Base-by-base conservation (phyloP, 192 early-diverging fungal species). In the Coemansia furcata region DNA sequence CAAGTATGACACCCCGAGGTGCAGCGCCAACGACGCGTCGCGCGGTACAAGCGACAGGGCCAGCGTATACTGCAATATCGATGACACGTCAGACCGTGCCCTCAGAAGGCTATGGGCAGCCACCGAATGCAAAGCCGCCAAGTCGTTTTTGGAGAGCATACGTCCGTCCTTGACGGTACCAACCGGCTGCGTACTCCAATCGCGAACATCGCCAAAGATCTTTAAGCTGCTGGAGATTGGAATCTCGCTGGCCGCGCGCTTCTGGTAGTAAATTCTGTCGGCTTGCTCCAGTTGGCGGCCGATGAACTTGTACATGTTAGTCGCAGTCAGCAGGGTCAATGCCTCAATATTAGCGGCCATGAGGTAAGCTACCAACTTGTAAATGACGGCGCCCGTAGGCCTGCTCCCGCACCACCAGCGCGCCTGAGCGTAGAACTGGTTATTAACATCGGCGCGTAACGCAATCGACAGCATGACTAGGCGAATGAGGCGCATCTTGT, bases 401-500 rank as follows among this genome's bases (percentile, higher is more conserved):
- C 58, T 64, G 3, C 67, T 3, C 15, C 82, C 82, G 57, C 82
- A 73, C 76, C 70, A 76, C 76, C 74, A 73, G 21, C 77, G 82
- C 54, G 70, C 37, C 50, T 68, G 44, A 36, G 72, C 65, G 52
- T 83, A 78, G 14, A 76, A 33, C 23, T 66, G 68, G 40, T 69
- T 62, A 40, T 49, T 36, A 14, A 54, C 26, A 39, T 54, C 66
- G 8, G 35, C 47, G 9, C 39, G 17, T 3, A 76, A 17, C 44
- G 77, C 72, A 26, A 83, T 65, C 6, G 70, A 37, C 12, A 80
- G 62, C 58, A 72, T 71, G 14, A 66, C 14, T 12, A 76, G 59
- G 10, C 49, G 44, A 1, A 85, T 63, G 10, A 40, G 38, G 37
- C 74, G 77, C 38, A 47, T 44, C 40, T 50, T 36, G 32, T 33